A percentile compares a stretch with the other conserved stretches of the same genome.
These are phyloP conservation scores for Lachnellula subtilissima DNA, from an alignment of 2,329 filamentous ascomycete species.

Conservation along the genomic window DNA sequence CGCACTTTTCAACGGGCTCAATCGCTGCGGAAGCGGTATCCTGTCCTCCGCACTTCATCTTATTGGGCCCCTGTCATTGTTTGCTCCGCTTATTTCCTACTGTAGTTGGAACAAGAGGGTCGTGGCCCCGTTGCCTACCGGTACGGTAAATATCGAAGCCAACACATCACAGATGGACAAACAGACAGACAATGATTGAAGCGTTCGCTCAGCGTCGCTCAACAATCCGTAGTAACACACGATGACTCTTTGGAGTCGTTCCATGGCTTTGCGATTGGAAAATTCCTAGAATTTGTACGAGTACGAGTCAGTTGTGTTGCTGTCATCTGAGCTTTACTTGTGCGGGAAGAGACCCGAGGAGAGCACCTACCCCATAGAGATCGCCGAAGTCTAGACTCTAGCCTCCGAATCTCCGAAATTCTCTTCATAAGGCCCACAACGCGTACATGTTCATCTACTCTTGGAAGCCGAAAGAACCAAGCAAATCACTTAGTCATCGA, in stretches of 20 bases:
- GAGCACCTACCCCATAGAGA: background rate
- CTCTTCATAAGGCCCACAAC: background rate
- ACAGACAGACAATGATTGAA: background rate
- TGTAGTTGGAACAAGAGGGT: background rate
- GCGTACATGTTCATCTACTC: background rate
- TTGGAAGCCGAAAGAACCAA: too few species aligned
- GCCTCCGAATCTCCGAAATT: background rate
- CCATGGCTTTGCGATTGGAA: background rate
- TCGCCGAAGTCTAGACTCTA: conserved; percentile 2
- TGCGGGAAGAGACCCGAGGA: background rate
- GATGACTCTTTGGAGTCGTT: too few species aligned
- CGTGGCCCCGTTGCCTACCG: background rate
- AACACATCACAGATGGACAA: background rate
- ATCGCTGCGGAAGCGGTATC: conserved; percentile 11
- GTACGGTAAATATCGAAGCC: background rate
- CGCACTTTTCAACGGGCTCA: conserved; percentile 1
- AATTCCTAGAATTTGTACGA: too few species aligned
- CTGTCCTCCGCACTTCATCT: background rate
- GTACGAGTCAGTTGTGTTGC: background rate
- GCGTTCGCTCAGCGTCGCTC: background rate
- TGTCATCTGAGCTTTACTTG: too few species aligned
- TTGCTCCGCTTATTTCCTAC: conserved; percentile 1
- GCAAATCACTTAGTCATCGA: too few species aligned
- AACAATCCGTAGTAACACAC: background rate
- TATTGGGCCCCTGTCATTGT: conserved; percentile 5